Percentiles rank a stretch among this genome's conserved stretches.
These are phyloP conservation scores for Penicillium sp. DNA, from an alignment of 2,329 filamentous ascomycete species.

Conservation along the genomic window DNA sequence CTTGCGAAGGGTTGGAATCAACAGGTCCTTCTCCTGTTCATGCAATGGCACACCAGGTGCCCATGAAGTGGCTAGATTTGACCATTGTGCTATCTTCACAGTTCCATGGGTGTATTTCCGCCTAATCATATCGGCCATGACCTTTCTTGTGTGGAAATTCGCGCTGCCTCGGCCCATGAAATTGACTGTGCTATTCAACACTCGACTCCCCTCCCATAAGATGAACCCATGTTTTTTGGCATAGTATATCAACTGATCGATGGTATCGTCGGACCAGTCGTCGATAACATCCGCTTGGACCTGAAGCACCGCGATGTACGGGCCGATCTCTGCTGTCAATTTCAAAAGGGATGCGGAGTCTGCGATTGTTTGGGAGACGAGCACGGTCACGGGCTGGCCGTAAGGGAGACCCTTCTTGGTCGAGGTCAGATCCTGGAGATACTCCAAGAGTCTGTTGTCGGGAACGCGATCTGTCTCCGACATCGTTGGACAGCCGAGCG, in stretches of 20 bases:
- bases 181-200: conserved; percentile 43
- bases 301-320: conserved; percentile 64
- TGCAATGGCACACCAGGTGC: conserved; percentile 40
- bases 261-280: conserved; percentile 62
- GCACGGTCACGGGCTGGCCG: conserved; percentile 46
- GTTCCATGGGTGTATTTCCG: conserved; percentile 46
- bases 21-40: conserved; percentile 45
- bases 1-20: conserved; percentile 48
- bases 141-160: conserved; percentile 37
- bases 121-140: conserved; percentile 40
- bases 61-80: conserved; percentile 46
- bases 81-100: conserved; percentile 44
- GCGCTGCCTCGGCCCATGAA: conserved; percentile 34
- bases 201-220: conserved; percentile 47
- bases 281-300: conserved; percentile 65
- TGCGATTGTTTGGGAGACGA: conserved; percentile 61
- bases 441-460: conserved; percentile 42
- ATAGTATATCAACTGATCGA: conserved; percentile 41
- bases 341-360: conserved; percentile 59
- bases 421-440: conserved; percentile 39
- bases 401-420: conserved; percentile 44
- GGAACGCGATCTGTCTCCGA: conserved; percentile 23
- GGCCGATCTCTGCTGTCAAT: conserved; percentile 62
- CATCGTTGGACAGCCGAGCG: conserved; percentile 23
- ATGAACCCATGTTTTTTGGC: conserved; percentile 45